phyloP scores from a whole-genome alignment of 2,329 filamentous ascomycete genomes.

The Colletotrichum camelliae region DNA sequence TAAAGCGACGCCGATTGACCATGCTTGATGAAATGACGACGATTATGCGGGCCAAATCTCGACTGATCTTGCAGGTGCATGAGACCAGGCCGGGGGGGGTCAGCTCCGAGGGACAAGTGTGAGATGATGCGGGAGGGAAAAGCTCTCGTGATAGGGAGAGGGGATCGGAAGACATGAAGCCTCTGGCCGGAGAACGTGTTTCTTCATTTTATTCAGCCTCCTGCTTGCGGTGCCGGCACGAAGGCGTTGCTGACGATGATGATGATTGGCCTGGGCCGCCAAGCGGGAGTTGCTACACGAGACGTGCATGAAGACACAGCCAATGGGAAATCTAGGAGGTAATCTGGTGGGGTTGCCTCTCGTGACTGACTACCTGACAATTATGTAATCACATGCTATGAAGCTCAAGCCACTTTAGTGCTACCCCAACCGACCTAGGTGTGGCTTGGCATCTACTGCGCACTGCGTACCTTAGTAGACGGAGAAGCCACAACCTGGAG shows the following conservation, averaged over 20 bases:
- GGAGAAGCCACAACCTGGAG: neutral
- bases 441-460: too few species aligned
- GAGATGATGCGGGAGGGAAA: neutral
- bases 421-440: neutral
- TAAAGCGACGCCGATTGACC: slow-evolving; percentile 10
- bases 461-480: neutral
- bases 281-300: slow-evolving; percentile 24
- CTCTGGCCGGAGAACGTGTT: neutral
- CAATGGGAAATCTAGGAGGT: slow-evolving; percentile 17
- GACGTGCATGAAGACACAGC: slow-evolving; percentile 22
- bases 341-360: neutral
- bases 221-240: neutral
- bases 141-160: neutral
- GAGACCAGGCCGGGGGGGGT: neutral
- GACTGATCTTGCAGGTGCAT: slow-evolving; percentile 12
- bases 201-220: neutral
- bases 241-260: neutral
- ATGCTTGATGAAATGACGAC: slow-evolving; percentile 13
- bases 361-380: neutral
- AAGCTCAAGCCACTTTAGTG: neutral
- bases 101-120: neutral
- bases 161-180: neutral
- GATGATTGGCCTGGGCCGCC: slow-evolving; percentile 2
- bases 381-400: neutral
- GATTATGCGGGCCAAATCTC: neutral